Conservation (phyloP, 129 eudicot species). For the sunflower (Helianthus annuus) region DNA sequence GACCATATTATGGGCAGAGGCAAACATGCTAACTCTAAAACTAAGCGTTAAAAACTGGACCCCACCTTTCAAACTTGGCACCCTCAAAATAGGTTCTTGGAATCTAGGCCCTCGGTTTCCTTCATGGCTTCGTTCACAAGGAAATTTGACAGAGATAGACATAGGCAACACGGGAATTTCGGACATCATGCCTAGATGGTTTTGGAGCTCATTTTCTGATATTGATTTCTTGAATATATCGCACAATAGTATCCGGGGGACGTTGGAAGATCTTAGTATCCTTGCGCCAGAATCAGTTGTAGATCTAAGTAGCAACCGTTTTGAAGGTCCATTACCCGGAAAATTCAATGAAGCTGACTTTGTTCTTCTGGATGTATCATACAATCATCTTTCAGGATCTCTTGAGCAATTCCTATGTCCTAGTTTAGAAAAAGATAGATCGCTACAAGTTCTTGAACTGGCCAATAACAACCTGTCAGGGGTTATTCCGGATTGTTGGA, state of each 20-base stretch:
- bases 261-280: conserved; percentile 22
- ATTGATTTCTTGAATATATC: conserved; percentile 28
- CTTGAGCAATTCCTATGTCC: conserved; percentile 41
- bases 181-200: conserved; percentile 37
- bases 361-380: conserved; percentile 36
- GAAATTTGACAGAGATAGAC: conserved; percentile 23
- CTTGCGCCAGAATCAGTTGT: conserved; percentile 2
- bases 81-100: conserved; percentile 24
- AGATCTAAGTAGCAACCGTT: conserved; percentile 40
- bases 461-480: conserved; percentile 38
- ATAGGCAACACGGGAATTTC: conserved; percentile 25
- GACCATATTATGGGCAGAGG: conserved; percentile 13
- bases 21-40: conserved; percentile 33
- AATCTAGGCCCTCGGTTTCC: conserved; percentile 36
- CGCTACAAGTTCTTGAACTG: conserved; percentile 33
- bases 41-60: conserved; percentile 23
- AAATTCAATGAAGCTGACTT: conserved; percentile 11
- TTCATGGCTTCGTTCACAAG: conserved; percentile 39
- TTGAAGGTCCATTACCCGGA: conserved; percentile 43
- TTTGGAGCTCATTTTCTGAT: conserved; percentile 21
- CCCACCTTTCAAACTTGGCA: conserved; percentile 38
- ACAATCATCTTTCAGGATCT: conserved; percentile 43
- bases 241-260: conserved; percentile 37
- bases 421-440: conserved; percentile 3
- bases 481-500: conserved; percentile 43